Percentiles rank a stretch among this genome's conserved stretches.
Evolutionary conservation across 768 basidiomycete species (phyloP).

Genomic region (Boletus rubescentipes): DNA sequence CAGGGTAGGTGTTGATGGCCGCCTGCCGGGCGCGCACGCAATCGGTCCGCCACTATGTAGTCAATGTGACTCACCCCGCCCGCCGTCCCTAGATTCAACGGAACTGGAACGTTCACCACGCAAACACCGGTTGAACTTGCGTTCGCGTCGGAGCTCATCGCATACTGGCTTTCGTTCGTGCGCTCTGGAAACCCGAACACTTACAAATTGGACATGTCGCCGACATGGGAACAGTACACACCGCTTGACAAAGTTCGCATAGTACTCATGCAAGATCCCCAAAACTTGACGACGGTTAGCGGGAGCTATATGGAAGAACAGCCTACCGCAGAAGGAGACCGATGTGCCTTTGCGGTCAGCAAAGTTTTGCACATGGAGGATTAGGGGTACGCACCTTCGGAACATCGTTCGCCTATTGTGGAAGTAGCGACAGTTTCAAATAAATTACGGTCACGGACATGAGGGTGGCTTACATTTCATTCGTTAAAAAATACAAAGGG

Average conservation of each 20-base stretch:
- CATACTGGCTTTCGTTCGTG: conserved; percentile 68
- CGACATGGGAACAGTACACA: conserved; percentile 46
- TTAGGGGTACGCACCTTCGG: conserved; percentile 18
- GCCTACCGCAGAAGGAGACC: conserved; percentile 34
- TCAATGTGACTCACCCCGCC: conserved; percentile 16
- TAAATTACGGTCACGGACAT: neutral
- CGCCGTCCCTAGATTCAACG: conserved; percentile 41
- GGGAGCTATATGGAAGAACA: conserved; percentile 45
- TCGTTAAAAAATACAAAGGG: neutral
- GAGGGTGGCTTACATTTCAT: neutral
- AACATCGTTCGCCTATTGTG: neutral
- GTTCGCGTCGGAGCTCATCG: conserved; percentile 59
- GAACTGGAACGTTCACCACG: conserved; percentile 48
- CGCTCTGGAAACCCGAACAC: conserved; percentile 56
- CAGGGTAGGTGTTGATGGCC: conserved; percentile 43
- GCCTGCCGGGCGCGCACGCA: neutral
- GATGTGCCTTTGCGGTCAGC: conserved; percentile 39
- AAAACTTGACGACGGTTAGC: conserved; percentile 31
- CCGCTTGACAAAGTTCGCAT: conserved; percentile 36
- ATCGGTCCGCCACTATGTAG: neutral
- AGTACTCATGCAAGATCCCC: conserved; percentile 42
- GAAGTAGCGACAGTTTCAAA: neutral
- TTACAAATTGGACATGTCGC: conserved; percentile 50
- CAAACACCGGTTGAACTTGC: conserved; percentile 46
- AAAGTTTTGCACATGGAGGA: conserved; percentile 36